Base-by-base conservation (phyloP, 2,329 filamentous ascomycete species). In the Domatiomyces globalis region DNA sequence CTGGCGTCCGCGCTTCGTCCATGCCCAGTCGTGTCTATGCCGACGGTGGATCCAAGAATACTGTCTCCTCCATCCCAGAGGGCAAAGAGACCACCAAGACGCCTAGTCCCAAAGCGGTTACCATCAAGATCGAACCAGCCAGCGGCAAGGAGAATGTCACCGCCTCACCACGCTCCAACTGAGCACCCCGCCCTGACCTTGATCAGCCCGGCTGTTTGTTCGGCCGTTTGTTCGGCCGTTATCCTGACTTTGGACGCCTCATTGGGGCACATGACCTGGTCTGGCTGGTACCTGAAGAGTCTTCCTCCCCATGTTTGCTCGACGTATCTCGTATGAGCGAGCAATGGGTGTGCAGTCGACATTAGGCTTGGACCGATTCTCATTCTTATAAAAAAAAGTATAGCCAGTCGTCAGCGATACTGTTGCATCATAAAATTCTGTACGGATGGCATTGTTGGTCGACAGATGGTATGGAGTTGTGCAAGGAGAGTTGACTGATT, bases 31-130 rank as follows among this genome's bases (percentile, higher is more conserved):
- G 62, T 27, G 66, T 64, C 33, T 60, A 66, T 46, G 55, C 67
- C 12, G 59, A 61, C 46, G 62, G 62, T 9, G 66, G 66, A n/a
- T 65, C 67, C 25, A 68, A 66, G 56, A 64, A 65, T 3, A 59
- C 59, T 25, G 56, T 47, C 12, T 49, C 67, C 25, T 64, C 67
- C 0, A 58, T 60, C 33, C 61, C 65, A 12, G 59, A 65, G 17
- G 56, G 54, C 48, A 54, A 55, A 19, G 62, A 66, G 22, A 63
- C 62, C 47, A 64, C 68, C 10, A 64, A 64, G 45, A 65, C 65
- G 49, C 66, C 67, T 22, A 71, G 64, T 53, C 66, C 69, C n/a
- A 65, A 64, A 27, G 71, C 69, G 55, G 65, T 67, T 48, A 66
- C 54, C 25, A 59, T 64, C 54, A 64, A 65, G 50, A 58, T 66